Percentiles rank a stretch among this genome's conserved stretches.
phyloP scores from a whole-genome alignment of 805 yeast species.

The Starmerella bombi region DNA sequence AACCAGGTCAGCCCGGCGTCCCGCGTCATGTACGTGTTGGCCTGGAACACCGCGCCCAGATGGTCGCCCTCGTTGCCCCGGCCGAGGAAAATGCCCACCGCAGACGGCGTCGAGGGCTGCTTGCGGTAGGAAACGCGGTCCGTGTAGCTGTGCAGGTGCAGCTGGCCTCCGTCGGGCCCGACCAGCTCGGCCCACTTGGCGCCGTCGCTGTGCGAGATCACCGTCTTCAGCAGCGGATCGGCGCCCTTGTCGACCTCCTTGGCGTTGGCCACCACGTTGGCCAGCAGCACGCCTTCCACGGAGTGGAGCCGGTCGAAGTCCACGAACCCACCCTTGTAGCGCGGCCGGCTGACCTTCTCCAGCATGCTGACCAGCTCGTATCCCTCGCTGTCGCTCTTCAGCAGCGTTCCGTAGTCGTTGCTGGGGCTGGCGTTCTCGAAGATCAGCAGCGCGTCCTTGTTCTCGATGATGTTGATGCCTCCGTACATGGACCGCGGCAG shows the following conservation, averaged over 20 bases:
- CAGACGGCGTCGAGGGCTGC: conserved; percentile 76
- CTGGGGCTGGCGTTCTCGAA: conserved; percentile 61
- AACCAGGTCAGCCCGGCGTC: conserved; percentile 90
- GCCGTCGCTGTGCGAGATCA: conserved; percentile 81
- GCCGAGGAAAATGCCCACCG: conserved; percentile 78
- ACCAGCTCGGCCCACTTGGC: conserved; percentile 80
- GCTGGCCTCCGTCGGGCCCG: conserved; percentile 34
- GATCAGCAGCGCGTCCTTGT: conserved; percentile 58
- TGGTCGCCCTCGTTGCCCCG: conserved; percentile 78
- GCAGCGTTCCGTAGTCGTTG: conserved; percentile 58
- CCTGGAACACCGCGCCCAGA: conserved; percentile 38
- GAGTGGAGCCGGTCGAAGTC: conserved; percentile 79
- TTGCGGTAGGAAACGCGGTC: conserved; percentile 76
- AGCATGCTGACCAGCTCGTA: conserved; percentile 64
- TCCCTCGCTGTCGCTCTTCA: conserved; percentile 87
- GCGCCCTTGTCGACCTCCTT: conserved; percentile 33
- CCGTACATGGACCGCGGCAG: conserved; percentile 52
- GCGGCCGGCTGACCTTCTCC: conserved; percentile 60
- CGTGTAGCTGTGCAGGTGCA: conserved; percentile 81
- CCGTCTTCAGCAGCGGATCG: conserved; percentile 50
- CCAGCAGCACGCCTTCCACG: conserved; percentile 69
- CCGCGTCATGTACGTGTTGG: conserved; percentile 62
- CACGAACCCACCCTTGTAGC: conserved; percentile 46
- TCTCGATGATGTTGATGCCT: conserved; percentile 67
- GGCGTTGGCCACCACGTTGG: conserved; percentile 54